Conservation (phyloP, 345 rosid species). For the Arabis hirsuta region DNA sequence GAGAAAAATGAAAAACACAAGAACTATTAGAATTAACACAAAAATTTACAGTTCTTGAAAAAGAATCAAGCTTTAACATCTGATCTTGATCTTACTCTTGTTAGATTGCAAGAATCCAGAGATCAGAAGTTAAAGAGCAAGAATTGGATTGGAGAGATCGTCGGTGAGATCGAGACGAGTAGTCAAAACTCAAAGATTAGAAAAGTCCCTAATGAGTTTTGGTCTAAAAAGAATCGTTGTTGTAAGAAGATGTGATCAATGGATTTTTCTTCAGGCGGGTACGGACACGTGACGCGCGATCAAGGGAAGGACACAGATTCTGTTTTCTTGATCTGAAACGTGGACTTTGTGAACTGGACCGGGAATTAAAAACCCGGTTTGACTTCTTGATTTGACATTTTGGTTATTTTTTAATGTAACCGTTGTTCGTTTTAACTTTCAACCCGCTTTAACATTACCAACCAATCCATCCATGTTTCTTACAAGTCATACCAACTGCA, state of each 20-base stretch:
- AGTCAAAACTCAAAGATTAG: conserved; percentile 4
- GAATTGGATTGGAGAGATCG: conserved; percentile 7
- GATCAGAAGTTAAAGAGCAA: conserved; percentile 2
- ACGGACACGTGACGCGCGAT: conserved; percentile 36
- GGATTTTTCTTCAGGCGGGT: no score
- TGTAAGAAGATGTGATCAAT: background rate
- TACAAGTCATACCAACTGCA: no score
- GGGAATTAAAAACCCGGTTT: conserved; percentile 27
- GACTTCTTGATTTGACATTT: conserved; percentile 4
- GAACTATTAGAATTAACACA: background rate
- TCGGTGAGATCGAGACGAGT: conserved; percentile 16
- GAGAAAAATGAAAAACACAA: background rate
- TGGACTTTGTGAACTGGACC: conserved; percentile 23
- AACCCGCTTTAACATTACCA: conserved; percentile 10
- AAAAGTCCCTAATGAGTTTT: background rate
- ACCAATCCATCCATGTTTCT: conserved; percentile 19
- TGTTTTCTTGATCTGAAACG: conserved; percentile 10
- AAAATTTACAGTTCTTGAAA: background rate
- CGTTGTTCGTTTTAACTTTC: background rate
- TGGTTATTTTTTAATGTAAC: conserved; percentile 7
- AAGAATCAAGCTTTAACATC: background rate
- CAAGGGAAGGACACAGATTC: conserved; percentile 16
- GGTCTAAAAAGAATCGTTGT: conserved; percentile 13
- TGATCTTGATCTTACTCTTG: conserved; percentile 16
- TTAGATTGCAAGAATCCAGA: conserved; percentile 8